A percentile compares a stretch with the other conserved stretches of the same genome.
These are phyloP conservation scores for Diplotaxis tenuifolia DNA, from an alignment of 345 rosid genomes.

Conservation along the genomic window DNA sequence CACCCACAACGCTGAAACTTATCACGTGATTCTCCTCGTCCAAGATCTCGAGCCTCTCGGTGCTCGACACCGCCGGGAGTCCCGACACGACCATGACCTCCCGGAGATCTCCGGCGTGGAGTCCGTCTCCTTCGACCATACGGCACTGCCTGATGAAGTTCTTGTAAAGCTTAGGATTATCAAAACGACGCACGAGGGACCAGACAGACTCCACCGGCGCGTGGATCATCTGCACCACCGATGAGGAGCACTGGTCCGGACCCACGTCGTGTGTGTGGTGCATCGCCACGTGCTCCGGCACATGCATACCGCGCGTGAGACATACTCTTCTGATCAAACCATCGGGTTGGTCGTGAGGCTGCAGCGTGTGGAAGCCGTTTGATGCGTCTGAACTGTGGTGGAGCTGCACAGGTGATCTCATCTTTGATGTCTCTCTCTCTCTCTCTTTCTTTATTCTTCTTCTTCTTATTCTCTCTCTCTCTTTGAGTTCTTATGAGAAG, in stretches of 20 bases:
- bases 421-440: slow-evolving; percentile 3
- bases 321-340: slow-evolving; percentile 28
- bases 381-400: slow-evolving; percentile 36
- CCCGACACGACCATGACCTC: slow-evolving; percentile 83
- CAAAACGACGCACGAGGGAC: slow-evolving; percentile 80
- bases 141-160: slow-evolving; percentile 76
- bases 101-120: slow-evolving; percentile 61
- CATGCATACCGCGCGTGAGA: slow-evolving; percentile 35
- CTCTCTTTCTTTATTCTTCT: not conserved
- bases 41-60: slow-evolving; percentile 78
- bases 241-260: slow-evolving; percentile 68
- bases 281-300: slow-evolving; percentile 54
- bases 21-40: slow-evolving; percentile 75
- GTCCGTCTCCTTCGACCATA: slow-evolving; percentile 69
- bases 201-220: slow-evolving; percentile 68
- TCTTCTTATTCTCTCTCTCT: not conserved
- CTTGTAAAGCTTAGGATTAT: slow-evolving; percentile 80
- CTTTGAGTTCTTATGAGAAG: not conserved
- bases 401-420: slow-evolving; percentile 66
- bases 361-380: slow-evolving; percentile 31
- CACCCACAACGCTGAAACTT: slow-evolving; percentile 84
- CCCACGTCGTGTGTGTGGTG: slow-evolving; percentile 54
- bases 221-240: slow-evolving; percentile 56
- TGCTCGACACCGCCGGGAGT: slow-evolving; percentile 72
- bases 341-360: slow-evolving; percentile 32